Conservation (phyloP, 2,329 filamentous ascomycete genomes). For the Sarocladium oryzae region DNA sequence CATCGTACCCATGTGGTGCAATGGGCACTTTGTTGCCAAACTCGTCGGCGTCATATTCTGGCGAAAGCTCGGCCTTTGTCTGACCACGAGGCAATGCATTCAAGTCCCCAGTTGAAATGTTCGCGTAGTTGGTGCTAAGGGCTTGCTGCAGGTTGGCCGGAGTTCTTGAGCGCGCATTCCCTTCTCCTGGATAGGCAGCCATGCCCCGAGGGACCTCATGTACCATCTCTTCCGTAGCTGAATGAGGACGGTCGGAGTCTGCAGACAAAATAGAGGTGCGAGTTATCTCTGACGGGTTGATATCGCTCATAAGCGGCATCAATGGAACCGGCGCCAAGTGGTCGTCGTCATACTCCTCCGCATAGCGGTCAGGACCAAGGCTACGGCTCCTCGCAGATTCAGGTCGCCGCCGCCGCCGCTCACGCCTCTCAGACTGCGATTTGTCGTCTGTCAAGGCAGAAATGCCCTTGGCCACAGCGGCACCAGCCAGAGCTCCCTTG, state of each 20-base stretch:
- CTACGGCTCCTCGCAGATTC: slow-evolving; percentile 41
- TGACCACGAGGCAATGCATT: slow-evolving; percentile 45
- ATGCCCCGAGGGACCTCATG: slow-evolving; percentile 58
- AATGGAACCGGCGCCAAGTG: slow-evolving; percentile 56
- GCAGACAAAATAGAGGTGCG: slow-evolving; percentile 81
- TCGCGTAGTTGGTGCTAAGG: slow-evolving; percentile 62
- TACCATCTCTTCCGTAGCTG: slow-evolving; percentile 57
- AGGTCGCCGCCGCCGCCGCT: slow-evolving; percentile 44
- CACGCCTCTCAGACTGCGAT: slow-evolving; percentile 41
- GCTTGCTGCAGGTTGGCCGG: slow-evolving; percentile 50
- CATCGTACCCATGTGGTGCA: slow-evolving; percentile 31
- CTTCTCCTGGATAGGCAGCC: slow-evolving; percentile 46
- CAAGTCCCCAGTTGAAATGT: slow-evolving; percentile 53
- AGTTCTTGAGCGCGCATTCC: slow-evolving; percentile 24
- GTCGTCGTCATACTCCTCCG: slow-evolving; percentile 47
- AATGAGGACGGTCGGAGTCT: slow-evolving; percentile 65
- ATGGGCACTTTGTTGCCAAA: slow-evolving; percentile 35
- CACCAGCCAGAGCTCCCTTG: slow-evolving; percentile 39
- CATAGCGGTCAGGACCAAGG: slow-evolving; percentile 36
- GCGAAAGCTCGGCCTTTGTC: slow-evolving; percentile 25
- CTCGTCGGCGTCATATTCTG: slow-evolving; percentile 41
- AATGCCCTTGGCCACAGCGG: slow-evolving; percentile 29
- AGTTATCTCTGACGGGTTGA: slow-evolving; percentile 81
- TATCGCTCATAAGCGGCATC: slow-evolving; percentile 82
- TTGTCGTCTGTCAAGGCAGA: slow-evolving; percentile 27